Evolutionary conservation across 2,329 filamentous ascomycete genomes (phyloP), one percentile per base, ranked within the genome.

Genomic region (Esteya vermicola): DNA sequence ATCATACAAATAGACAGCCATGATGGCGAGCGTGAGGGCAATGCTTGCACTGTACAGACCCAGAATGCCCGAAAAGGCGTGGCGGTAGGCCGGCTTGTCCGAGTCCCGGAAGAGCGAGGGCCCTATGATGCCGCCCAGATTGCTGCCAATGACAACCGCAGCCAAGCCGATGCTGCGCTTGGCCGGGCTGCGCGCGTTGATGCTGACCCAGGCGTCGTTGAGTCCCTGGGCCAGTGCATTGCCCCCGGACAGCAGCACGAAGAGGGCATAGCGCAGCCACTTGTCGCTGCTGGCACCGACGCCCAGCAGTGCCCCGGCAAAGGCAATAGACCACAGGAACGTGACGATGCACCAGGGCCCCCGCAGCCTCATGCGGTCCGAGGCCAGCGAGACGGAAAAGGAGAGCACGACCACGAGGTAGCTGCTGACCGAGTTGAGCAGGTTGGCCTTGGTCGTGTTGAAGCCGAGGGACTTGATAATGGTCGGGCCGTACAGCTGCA

Each of bases 141-240:
- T 38, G 25, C 36, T 38, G 4, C 36, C 36, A 9, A 38, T 38
- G 36, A 38, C 36, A 22, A 31, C 36, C 18, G 31, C 21, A 4
- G 36, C 36, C 10, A 38, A 27, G 19, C 36, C 26, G 19, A 38
- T 20, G 20, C 36, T 38, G 25, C 36, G 36, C 19, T 31, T 21
- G 5, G 19, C 36, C 7, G 36, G 25, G 6, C 26, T 30, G 14
- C 22, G 16, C 23, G 36, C 25, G 36, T 38, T 38, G 26, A 38
- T 20, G n/a, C 22, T 38, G 25, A 38, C 16, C 36, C 26, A 38
- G n/a, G 36, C 36, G 10, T 38, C 36, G 26, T 38, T 38, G 16
- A 38, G 25, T 16, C 36, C 36, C 26, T 38, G 36, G 4, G 36
- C 16, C 3, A 38, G 26, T 2, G 36, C 36, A 18, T 38, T 38